Conservation (phyloP, 306 rosid species). For the Gleditsia sinensis region DNA sequence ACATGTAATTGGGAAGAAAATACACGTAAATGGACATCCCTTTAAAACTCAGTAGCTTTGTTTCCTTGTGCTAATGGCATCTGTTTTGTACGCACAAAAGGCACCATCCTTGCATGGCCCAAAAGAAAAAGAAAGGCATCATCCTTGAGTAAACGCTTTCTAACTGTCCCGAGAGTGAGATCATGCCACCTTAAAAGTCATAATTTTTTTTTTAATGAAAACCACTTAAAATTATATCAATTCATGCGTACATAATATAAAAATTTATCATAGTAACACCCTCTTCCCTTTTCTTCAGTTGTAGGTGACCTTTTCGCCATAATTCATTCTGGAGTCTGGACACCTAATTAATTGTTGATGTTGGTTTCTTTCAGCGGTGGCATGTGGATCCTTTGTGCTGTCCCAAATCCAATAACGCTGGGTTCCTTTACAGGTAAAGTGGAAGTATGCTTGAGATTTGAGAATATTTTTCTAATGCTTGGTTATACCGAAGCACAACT, state of each 20-base stretch:
- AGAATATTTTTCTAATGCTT: background rate
- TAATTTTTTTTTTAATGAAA: no score
- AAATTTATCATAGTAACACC: no score
- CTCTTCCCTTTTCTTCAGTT: background rate
- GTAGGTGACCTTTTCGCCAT: background rate
- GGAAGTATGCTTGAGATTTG: background rate
- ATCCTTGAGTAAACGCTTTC: no score
- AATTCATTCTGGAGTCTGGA: background rate
- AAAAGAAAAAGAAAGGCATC: no score
- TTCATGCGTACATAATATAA: no score
- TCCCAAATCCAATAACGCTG: slow-evolving; percentile 8
- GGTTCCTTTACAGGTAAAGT: slow-evolving; percentile 1
- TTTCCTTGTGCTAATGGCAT: no score
- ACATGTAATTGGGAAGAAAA: background rate
- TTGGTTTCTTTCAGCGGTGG: background rate
- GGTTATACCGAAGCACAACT: slow-evolving; percentile 14
- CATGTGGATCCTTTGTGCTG: background rate
- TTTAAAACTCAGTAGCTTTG: no score
- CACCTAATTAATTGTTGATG: background rate
- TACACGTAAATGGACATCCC: background rate
- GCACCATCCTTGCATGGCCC: no score
- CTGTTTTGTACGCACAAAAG: no score
- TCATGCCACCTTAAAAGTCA: no score
- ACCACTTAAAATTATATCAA: no score
- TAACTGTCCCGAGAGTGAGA: no score